A percentile compares a stretch with the other conserved stretches of the same genome.
Evolutionary conservation across 2,329 filamentous ascomycete species (phyloP).

Genomic region (Zymoseptoria crescenta): DNA sequence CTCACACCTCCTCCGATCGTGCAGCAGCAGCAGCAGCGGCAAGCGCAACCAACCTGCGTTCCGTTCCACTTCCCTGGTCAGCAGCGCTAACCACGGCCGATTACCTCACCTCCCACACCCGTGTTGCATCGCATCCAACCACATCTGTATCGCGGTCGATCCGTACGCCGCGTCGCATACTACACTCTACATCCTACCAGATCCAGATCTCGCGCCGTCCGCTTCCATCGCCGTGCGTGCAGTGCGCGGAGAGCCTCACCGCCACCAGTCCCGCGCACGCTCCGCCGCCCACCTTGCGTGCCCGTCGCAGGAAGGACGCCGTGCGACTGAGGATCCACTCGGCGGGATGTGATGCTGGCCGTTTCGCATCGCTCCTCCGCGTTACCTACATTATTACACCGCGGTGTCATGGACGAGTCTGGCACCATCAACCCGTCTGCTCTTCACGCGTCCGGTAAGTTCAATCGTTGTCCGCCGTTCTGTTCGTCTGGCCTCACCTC

Average conservation of each 20-base stretch:
- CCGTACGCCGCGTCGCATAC: background rate
- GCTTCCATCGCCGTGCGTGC: conserved; percentile 15
- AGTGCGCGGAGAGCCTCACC: conserved; percentile 19
- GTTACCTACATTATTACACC: conserved; percentile 22
- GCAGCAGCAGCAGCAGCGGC: background rate
- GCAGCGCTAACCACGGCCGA: background rate
- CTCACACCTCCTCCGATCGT: background rate
- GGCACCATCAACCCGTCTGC: conserved; percentile 84
- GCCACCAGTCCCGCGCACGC: conserved; percentile 20
- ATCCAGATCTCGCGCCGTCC: background rate
- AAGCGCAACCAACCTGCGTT: background rate
- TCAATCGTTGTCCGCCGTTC: background rate
- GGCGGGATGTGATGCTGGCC: conserved; percentile 32
- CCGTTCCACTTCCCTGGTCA: background rate
- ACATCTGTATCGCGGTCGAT: background rate
- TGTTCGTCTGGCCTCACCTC: background rate
- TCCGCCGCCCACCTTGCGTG: conserved; percentile 17
- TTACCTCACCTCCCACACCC: background rate
- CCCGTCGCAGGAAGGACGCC: conserved; percentile 14
- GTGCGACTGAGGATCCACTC: conserved; percentile 1
- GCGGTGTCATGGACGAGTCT: conserved; percentile 56
- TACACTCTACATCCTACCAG: background rate
- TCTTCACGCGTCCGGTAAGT: conserved; percentile 67
- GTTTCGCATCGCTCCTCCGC: conserved; percentile 27
- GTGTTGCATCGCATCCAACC: background rate